Conservation (phyloP, 192 early-diverging fungal species). For the Coemansia sp. region DNA sequence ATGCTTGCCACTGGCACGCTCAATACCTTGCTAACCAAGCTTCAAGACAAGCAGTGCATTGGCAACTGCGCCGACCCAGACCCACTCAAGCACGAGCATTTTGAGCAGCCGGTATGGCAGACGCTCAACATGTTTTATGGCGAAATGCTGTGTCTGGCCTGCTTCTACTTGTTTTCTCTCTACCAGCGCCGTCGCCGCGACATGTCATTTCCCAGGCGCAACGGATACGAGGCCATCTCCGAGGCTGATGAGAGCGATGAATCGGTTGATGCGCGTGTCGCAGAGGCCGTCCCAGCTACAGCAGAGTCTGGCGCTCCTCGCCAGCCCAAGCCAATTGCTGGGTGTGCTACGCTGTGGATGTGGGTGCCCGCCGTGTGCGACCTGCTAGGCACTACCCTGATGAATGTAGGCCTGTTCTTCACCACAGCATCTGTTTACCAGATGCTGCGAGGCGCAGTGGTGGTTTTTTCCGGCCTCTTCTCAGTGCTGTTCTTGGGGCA, state of each 20-base stretch:
- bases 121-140: slow-evolving; percentile 98
- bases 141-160: slow-evolving; percentile 76
- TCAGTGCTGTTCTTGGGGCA: slow-evolving; percentile 82
- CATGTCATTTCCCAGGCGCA: not conserved
- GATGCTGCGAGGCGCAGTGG: slow-evolving; percentile 95
- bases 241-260: slow-evolving; percentile 18
- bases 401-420: slow-evolving; percentile 97
- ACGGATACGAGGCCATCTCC: slow-evolving; percentile 37
- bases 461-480: slow-evolving; percentile 91
- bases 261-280: not conserved
- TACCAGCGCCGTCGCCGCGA: slow-evolving; percentile 20
- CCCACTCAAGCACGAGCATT: slow-evolving; percentile 62
- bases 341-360: slow-evolving; percentile 56
- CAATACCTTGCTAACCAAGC: slow-evolving; percentile 82
- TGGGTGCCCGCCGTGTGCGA: slow-evolving; percentile 72
- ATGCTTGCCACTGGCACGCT: slow-evolving; percentile 75
- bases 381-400: slow-evolving; percentile 75
- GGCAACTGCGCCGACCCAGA: slow-evolving; percentile 81
- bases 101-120: slow-evolving; percentile 98
- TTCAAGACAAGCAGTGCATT: slow-evolving; percentile 92
- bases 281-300: slow-evolving; percentile 28
- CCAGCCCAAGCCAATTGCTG: slow-evolving; percentile 53
- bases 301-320: not conserved
- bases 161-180: slow-evolving; percentile 57
- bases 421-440: slow-evolving; percentile 89